Percentiles rank a stretch among this genome's conserved stretches.
Evolutionary conservation across 2,329 filamentous ascomycete genomes (phyloP).

Genomic region (Stylonectria norvegica): DNA sequence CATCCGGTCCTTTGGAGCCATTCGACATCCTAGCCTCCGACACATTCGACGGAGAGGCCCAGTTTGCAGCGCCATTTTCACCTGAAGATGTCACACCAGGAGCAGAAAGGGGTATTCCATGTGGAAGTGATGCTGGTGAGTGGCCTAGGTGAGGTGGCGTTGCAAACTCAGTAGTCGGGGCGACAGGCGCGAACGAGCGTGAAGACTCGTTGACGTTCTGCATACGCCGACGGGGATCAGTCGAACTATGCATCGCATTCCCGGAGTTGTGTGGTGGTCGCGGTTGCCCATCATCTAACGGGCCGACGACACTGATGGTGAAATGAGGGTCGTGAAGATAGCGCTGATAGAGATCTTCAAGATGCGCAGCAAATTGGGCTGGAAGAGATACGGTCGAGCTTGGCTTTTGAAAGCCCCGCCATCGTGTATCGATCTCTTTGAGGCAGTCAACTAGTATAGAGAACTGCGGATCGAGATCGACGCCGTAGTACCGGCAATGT

Average conservation of each 20-base stretch:
- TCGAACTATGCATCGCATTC: neutral
- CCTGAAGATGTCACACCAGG: neutral
- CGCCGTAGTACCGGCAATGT: slow-evolving; percentile 18
- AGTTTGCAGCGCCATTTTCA: neutral
- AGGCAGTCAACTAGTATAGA: slow-evolving; percentile 28
- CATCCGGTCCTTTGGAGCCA: slow-evolving; percentile 12
- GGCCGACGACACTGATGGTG: neutral
- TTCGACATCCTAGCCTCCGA: neutral
- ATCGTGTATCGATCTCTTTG: slow-evolving; percentile 29
- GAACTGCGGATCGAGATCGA: slow-evolving; percentile 23
- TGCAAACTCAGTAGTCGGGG: neutral
- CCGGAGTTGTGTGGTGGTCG: neutral
- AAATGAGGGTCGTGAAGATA: neutral
- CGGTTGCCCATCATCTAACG: neutral
- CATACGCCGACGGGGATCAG: neutral
- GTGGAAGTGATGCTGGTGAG: neutral
- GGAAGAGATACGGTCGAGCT: neutral
- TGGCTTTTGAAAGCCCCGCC: slow-evolving; percentile 15
- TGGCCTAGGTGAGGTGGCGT: neutral
- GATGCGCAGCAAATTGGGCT: slow-evolving; percentile 2
- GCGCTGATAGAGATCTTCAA: slow-evolving; percentile 3
- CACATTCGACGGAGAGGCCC: slow-evolving; percentile 1
- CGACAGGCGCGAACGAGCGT: neutral
- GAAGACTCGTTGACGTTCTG: neutral
- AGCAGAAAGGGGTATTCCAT: neutral